Conservation (phyloP, 495 filamentous ascomycete genomes). For the Pyronema domesticum region DNA sequence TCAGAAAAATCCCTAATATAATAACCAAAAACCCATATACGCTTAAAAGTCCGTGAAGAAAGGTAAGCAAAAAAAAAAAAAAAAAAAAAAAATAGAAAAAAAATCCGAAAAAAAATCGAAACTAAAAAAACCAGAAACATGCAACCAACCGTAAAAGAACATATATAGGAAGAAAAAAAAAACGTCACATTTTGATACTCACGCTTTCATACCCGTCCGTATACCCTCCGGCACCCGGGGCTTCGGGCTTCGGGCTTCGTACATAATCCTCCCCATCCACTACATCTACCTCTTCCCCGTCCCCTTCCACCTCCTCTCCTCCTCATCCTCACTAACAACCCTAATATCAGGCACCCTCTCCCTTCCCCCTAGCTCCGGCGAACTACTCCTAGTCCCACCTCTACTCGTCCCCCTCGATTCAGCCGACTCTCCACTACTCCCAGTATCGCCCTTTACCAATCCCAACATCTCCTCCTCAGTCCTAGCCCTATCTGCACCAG, state of each 20-base stretch:
- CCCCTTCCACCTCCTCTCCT: not conserved
- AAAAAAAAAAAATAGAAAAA: not conserved
- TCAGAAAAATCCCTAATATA: too few relatives aligned
- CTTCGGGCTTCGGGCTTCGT: too few relatives aligned
- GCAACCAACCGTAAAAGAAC: too few relatives aligned
- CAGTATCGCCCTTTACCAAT: constrained; percentile 49
- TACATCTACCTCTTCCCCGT: not conserved
- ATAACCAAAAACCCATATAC: too few relatives aligned
- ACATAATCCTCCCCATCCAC: too few relatives aligned
- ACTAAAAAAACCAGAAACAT: too few relatives aligned
- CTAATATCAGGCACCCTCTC: not conserved
- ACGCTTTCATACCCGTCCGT: too few relatives aligned
- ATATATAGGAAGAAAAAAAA: too few relatives aligned
- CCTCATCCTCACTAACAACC: not conserved
- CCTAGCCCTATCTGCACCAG: not conserved
- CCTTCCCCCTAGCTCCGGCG: not conserved
- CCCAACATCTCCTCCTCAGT: constrained; percentile 85
- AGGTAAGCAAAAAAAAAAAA: not conserved
- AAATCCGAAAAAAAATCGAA: not conserved
- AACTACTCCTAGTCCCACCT: not conserved
- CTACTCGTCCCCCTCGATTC: not conserved
- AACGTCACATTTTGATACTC: too few relatives aligned
- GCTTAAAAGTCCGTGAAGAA: too few relatives aligned
- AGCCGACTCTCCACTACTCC: not conserved
- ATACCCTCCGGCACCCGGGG: too few relatives aligned